Base-by-base conservation (phyloP, 306 rosid species). In the Sicyos edulis region DNA sequence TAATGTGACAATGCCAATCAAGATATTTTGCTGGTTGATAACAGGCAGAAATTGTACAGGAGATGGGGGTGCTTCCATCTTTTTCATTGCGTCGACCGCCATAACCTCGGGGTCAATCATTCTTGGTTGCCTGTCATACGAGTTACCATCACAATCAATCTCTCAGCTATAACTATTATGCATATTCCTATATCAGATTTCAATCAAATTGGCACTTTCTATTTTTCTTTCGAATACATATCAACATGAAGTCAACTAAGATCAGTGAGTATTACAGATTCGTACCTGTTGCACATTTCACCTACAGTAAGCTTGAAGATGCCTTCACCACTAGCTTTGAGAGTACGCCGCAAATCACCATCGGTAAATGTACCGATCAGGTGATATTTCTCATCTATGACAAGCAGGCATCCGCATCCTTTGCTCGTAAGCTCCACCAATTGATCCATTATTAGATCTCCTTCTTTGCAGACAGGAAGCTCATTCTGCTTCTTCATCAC, bases 51-150 rank as follows among this genome's bases (percentile, higher is more conserved):
- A 95, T 71, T 91, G 99, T 16, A 95, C 99, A 9, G 96, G 87
- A 47, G 97, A 95, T 51, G 99, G 97, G 10, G 99, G 91, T 12
- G 96, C 97, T 82, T 95, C 99, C 97, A 95, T 95, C 86, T 86
- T 95, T 85, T 91, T 84, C 99, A 89, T 95, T 54, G 99, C 99
- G 2, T 86, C 90, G 24, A 95, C 99, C 0, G 99, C 97, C 99
- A 91, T 91, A 0, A 91, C 87, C 19, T 91, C 95, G 9, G 91
- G 90, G 49, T 85, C 81, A 7, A 95, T 87, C 32, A 79, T 86
- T 83, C 96, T 85, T 1, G 99, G 96, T 12, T 79, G 83, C 92
- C 99, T 91, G 77, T 17, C 71, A 61, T 22, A 4, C 15, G 21
- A 54, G 19, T 66, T 20, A 42, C 16, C n/a, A 45, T 42, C 26